These are phyloP conservation scores for Yamadazyma dushanensis DNA, from an alignment of 1,139 yeast species.

Conservation along the genomic window DNA sequence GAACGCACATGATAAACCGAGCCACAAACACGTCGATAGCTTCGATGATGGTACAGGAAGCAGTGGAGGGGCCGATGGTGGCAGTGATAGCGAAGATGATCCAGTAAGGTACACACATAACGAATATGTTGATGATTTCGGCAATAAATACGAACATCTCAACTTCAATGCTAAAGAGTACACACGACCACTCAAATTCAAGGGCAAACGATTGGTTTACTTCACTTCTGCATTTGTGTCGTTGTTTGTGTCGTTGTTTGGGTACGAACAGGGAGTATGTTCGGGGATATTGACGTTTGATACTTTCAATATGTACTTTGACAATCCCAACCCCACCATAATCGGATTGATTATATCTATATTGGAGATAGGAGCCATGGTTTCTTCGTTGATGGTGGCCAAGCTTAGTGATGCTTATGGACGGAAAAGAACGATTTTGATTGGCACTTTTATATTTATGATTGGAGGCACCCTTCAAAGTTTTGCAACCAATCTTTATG, in stretches of 20 bases:
- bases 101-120: slow-evolving; percentile 14
- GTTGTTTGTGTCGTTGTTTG: slow-evolving; percentile 80
- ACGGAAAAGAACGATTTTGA: slow-evolving; percentile 47
- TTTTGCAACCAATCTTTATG: slow-evolving; percentile 41
- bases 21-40: background rate
- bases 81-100: slow-evolving; percentile 11
- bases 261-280: slow-evolving; percentile 92
- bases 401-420: slow-evolving; percentile 47
- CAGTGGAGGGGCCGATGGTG: slow-evolving; percentile 4
- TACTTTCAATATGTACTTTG: slow-evolving; percentile 44
- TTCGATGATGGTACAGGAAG: slow-evolving; percentile 1
- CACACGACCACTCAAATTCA: slow-evolving; percentile 33
- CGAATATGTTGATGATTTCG: slow-evolving; percentile 30
- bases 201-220: slow-evolving; percentile 53
- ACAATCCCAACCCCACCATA: slow-evolving; percentile 45
- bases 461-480: slow-evolving; percentile 53
- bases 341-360: slow-evolving; percentile 54
- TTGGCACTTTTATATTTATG: slow-evolving; percentile 51
- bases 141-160: slow-evolving; percentile 37
- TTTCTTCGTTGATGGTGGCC: slow-evolving; percentile 49
- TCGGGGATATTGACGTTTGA: slow-evolving; percentile 63
- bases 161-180: slow-evolving; percentile 39
- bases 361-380: slow-evolving; percentile 54
- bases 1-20: slow-evolving; percentile 1
- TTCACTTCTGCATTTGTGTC: slow-evolving; percentile 83